Conservation (phyloP, 306 rosid species). For the Ormosia emarginata region DNA sequence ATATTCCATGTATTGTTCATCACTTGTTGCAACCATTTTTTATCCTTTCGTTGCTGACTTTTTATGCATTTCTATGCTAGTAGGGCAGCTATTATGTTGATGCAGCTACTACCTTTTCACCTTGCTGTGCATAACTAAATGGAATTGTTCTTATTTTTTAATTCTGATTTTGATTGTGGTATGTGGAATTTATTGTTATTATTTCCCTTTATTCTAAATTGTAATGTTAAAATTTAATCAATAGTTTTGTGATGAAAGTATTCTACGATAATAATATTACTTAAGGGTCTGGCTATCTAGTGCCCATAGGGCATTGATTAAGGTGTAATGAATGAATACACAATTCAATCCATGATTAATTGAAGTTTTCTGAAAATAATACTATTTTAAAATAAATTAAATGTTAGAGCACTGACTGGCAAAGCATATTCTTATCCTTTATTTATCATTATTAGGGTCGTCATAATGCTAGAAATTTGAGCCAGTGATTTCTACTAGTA, state of each 20-base stretch:
- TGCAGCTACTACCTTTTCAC: not conserved
- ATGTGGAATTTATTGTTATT: not conserved
- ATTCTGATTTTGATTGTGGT: not conserved
- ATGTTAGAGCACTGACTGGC: not conserved
- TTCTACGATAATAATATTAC: not conserved
- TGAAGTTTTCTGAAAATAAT: not conserved
- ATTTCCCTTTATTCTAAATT: not conserved
- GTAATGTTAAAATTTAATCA: not conserved
- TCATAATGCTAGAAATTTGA: not conserved
- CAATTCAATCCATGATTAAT: not conserved
- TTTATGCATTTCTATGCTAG: slow-evolving; percentile 2
- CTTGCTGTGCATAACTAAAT: not conserved
- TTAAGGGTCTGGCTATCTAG: not conserved
- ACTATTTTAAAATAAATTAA: not conserved
- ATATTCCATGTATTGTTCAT: slow-evolving; percentile 12
- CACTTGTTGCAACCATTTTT: not conserved
- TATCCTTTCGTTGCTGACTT: not conserved
- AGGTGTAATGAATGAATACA: not conserved
- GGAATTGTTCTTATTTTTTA: not conserved
- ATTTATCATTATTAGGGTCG: not conserved
- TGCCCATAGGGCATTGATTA: not conserved
- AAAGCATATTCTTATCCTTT: not conserved
- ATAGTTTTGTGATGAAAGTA: not conserved
- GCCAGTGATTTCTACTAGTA: not conserved
- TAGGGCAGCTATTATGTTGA: not conserved